Evolutionary conservation across 2,329 filamentous ascomycete genomes (phyloP), one percentile per base, ranked within the genome.

Genomic region (Sclerotinia subarctica): DNA sequence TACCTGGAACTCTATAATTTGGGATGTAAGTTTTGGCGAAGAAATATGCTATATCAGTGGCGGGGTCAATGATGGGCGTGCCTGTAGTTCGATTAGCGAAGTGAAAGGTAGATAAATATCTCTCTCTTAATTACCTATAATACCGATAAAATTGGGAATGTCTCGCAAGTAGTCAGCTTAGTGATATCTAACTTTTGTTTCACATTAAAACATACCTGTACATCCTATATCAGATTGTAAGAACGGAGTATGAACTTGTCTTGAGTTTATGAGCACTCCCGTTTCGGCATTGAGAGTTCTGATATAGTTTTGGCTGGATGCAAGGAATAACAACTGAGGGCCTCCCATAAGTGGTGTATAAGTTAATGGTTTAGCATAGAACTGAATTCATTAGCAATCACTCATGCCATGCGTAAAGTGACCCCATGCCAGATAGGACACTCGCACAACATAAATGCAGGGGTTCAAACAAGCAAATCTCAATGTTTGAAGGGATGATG

Each of bases 301-400:
- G 8, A 86, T 74, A 63, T 85, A 86, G 75, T 87, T 87, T 73
- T 86, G 84, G 0, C 84, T 84, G 0, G 85, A 86, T 2, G 85
- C 81, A 15, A 86, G 76, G 71, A 83, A 87, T 51, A 88, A 80
- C 67, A 82, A 85, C 76, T 87, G 85, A 13, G 79, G 79, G 3
- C 76, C 77, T 26, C 80, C 79, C 32, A 79, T 78, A 19, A 73
- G 77, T 6, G 83, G 80, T 1, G 86, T 88, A 75, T 85, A 85
- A 10, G 84, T 80, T 21, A 85, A 74, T 11, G 83, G 82, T 70
- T 84, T 81, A 1, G 82, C 81, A 73, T 80, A 85, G 69, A 88
- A 80, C 71, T 86, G 82, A 73, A 88, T 86, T 0, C 78, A 68
- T 2, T 77, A 78, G 21, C 80, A 49, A 35, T 80, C 49, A 81